Evolutionary conservation across 2,329 filamentous ascomycete genomes (phyloP).

Genomic region (Cadophora sp.): DNA sequence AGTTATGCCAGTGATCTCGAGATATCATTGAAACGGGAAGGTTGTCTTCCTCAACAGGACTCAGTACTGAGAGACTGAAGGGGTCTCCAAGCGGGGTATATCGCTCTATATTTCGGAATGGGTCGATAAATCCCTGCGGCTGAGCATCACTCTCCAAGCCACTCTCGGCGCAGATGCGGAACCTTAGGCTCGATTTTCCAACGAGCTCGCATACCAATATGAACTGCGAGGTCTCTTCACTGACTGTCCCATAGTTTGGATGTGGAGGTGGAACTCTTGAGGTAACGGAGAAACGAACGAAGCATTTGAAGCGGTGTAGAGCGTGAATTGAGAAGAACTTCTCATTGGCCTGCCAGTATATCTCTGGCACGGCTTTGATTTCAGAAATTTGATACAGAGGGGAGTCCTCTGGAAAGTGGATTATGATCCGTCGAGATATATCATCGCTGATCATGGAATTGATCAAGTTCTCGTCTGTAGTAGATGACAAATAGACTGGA

Average conservation of each 20-base stretch:
- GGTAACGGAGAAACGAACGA: neutral
- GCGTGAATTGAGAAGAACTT: neutral
- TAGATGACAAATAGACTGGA: neutral
- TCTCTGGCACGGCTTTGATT: neutral
- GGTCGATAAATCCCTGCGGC: neutral
- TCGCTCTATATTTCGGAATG: neutral
- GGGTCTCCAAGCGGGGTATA: neutral
- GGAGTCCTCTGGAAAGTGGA: neutral
- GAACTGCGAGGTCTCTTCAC: neutral
- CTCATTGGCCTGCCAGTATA: neutral
- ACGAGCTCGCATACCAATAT: neutral
- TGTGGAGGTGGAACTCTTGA: neutral
- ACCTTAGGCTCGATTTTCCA: neutral
- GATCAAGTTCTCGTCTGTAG: neutral
- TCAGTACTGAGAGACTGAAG: neutral
- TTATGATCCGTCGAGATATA: neutral
- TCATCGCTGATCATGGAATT: neutral
- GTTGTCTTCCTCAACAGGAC: neutral
- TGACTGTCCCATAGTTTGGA: neutral
- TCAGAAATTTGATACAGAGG: neutral
- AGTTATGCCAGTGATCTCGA: neutral
- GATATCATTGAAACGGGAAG: neutral
- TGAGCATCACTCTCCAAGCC: neutral
- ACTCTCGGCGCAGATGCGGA: neutral
- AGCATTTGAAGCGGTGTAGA: neutral